A percentile compares a stretch with the other conserved stretches of the same genome.
phyloP scores from a whole-genome alignment of 495 filamentous ascomycete species.

The Penicillium waksmanii region DNA sequence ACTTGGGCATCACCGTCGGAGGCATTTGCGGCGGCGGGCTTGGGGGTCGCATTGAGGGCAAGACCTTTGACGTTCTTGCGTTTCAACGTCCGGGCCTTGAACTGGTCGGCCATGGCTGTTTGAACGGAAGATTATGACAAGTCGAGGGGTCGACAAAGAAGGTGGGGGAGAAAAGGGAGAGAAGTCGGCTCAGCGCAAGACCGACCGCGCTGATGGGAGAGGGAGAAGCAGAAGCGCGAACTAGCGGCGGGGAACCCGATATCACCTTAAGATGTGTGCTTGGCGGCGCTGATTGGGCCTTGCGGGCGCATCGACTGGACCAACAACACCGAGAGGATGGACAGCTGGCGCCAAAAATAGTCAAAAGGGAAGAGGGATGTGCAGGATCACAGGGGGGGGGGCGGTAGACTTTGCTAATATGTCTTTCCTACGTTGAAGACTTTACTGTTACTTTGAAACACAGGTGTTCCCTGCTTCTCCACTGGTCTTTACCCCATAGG shows the following conservation, averaged over 20 bases:
- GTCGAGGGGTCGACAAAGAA: slow-evolving; percentile 14
- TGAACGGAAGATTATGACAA: slow-evolving; percentile 12
- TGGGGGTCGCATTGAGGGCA: slow-evolving; percentile 71
- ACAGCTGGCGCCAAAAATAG: slow-evolving; percentile 28
- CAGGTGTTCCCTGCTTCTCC: slow-evolving; percentile 27
- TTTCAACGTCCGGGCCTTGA: slow-evolving; percentile 90
- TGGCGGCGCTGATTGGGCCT: slow-evolving; percentile 39
- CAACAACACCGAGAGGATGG: slow-evolving; percentile 23
- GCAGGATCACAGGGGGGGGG: slow-evolving; percentile 2
- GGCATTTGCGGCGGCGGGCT: slow-evolving; percentile 55
- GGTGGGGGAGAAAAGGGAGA: slow-evolving; percentile 9
- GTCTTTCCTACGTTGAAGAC: slow-evolving; percentile 8
- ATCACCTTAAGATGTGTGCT: slow-evolving; percentile 35
- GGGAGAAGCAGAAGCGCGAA: slow-evolving; percentile 25
- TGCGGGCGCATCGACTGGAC: slow-evolving; percentile 33
- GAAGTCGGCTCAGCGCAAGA: slow-evolving; percentile 17
- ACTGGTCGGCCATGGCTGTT: slow-evolving; percentile 74
- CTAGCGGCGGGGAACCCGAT: slow-evolving; percentile 39
- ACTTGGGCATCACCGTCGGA: slow-evolving; percentile 63
- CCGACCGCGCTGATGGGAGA: slow-evolving; percentile 22
- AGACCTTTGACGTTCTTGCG: slow-evolving; percentile 98
- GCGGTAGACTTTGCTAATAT: not conserved
- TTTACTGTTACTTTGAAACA: slow-evolving; percentile 28
- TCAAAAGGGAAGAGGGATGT: slow-evolving; percentile 1
- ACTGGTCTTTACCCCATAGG: slow-evolving; percentile 25